Evolutionary conservation across 805 yeast species (phyloP), one percentile per base, ranked within the genome.

Genomic region (Candida quercuum): DNA sequence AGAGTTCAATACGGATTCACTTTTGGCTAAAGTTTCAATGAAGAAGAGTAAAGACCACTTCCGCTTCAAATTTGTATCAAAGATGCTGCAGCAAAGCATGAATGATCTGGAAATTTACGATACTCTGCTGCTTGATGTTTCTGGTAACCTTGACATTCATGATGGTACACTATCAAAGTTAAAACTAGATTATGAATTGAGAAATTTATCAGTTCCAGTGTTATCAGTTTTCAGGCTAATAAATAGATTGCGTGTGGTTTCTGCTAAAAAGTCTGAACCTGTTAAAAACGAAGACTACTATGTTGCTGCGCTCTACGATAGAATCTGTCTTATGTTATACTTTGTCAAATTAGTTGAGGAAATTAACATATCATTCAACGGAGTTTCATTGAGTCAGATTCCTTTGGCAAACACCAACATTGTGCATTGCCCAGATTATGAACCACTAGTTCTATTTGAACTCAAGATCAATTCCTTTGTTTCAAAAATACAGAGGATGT

Each of bases 401-500:
- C 59, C 59, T 20, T 16, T 52, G 3, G 52, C 44, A 2, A 39
- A 48, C 16, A 21, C 35, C 4, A 41, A 41, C 16, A 37, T 51
- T 5, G 40, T 49, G 4, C 33, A 29, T 9, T 51, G 57, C 28
- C 43, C 43, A 4, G 24, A 42, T n/a, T 54, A 52, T 27, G 26
- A 41, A 4, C 57, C 59, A 9, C 16, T 45, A 22, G 54, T 47
- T 0, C 38, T 48, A n/a, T 36, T 51, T 26, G 48, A 50, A 28
- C 30, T 51, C 13, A 35, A 35, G 13, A 38, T 52, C 5, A 43
- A 43, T 20, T 51, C 59, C 2, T 40, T 46, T 22, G 45, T 44
- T 2, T 42, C 59, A 2, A 54, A 56, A 23, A 21, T 51, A 11
- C 46, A 51, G 17, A 53, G 64, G 40, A 58, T 59, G 36, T 47